These are phyloP conservation scores for Dendrobium catenatum DNA, from an alignment of 106 monocot genomes.

Conservation along the genomic window DNA sequence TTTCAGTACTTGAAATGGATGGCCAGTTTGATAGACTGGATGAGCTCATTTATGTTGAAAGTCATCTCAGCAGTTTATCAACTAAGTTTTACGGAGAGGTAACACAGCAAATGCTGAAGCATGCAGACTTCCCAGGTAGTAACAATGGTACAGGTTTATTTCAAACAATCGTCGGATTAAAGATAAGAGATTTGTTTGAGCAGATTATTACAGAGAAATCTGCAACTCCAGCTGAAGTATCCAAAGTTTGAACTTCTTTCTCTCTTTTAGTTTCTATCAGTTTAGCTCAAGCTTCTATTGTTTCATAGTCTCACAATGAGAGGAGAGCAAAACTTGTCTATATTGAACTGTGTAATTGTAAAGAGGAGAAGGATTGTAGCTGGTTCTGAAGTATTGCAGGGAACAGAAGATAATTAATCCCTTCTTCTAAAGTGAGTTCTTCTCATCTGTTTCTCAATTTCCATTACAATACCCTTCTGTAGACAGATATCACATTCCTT, in stretches of 20 bases:
- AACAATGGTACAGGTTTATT: conserved; percentile 96
- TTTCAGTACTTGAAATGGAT: conserved; percentile 95
- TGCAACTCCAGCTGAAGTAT: conserved; percentile 38
- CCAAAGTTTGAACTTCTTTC: conserved; percentile 38
- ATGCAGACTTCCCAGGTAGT: conserved; percentile 87
- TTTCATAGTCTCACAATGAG: too few species aligned
- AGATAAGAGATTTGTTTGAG: conserved; percentile 87
- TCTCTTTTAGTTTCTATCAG: too few species aligned
- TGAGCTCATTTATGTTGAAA: conserved; percentile 95
- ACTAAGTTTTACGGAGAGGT: conserved; percentile 98
- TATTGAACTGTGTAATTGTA: too few species aligned
- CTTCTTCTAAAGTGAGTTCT: too few species aligned
- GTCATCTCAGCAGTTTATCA: conserved; percentile 88
- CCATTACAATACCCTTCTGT: too few species aligned
- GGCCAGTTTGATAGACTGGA: conserved; percentile 95
- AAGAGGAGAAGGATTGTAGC: too few species aligned
- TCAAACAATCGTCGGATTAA: conserved; percentile 86
- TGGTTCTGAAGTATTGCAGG: too few species aligned
- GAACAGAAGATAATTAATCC: too few species aligned
- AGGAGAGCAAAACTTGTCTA: too few species aligned
- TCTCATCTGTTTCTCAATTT: too few species aligned
- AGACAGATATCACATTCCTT: too few species aligned
- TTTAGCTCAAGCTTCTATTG: not conserved
- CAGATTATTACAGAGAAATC: conserved; percentile 59
- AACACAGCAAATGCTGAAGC: conserved; percentile 95